Base-by-base conservation (phyloP, 148 eudicot species). In the Amaranthus palmeri region DNA sequence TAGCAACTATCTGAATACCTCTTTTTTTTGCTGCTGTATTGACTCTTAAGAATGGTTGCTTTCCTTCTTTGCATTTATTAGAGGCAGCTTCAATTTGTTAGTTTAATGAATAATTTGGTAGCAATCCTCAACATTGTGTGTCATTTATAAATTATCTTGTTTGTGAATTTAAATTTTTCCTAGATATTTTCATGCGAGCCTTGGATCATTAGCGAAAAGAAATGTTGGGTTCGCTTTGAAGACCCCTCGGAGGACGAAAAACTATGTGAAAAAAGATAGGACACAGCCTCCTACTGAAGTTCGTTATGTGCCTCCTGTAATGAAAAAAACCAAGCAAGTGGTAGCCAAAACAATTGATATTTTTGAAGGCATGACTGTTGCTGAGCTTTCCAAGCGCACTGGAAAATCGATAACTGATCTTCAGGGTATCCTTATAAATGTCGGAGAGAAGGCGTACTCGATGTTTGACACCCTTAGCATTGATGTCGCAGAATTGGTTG, bases 301-400 rank as follows among this genome's bases (percentile, higher is more conserved):
- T 61, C 96, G 88, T 12, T 91, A 88, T 74, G 81, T 89, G 81
- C 86, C 96, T 67, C 87, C 96, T 41, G 84, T 75, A 75, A 76
- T 86, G 44, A 81, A 77, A 70, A 75, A 67, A 59, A 73, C 71
- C 64, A 91, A 89, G 79, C 79, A 86, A 3, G 59, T 42, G 57
- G 74, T 81, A 15, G 88, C 84, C 63, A 89, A 75, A 76, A 86
- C 86, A 40, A 69, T 93, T 54, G 97, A 89, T 10, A 93, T 93
- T 79, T 93, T 93, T 72, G 98, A 91, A 73, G 98, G 98, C 78
- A 93, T 93, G 90, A 86, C 98, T 15, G 66, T 88, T 46, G 69
- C 56, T 55, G 98, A 93, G 88, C 91, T 93, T 69, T 84, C 96
- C 41, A 86, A 93, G 80, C 89, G 87, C 65, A 85, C 93, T 58